phyloP scores from a whole-genome alignment of 1,284 basidiomycete genomes.

The Exsudoporus floridanus region DNA sequence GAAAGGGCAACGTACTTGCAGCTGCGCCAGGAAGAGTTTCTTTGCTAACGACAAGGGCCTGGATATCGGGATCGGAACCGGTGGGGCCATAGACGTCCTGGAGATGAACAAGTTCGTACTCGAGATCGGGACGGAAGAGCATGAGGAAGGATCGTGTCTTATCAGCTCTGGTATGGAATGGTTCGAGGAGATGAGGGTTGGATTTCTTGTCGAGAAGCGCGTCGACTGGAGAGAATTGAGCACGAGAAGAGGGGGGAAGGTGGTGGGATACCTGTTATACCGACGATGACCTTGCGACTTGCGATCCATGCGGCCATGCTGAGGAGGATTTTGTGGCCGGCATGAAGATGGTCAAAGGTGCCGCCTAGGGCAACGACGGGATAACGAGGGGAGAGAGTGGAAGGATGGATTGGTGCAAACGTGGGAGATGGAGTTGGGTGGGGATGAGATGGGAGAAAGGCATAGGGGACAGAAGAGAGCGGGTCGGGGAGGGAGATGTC shows the following conservation, averaged over 20 bases:
- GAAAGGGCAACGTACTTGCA: constrained; percentile 50
- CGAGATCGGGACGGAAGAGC: constrained; percentile 63
- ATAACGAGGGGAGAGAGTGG: constrained; percentile 31
- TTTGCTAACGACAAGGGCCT: constrained; percentile 83
- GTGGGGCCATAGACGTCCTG: constrained; percentile 88
- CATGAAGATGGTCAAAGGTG: constrained; percentile 97
- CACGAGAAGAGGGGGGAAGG: constrained; percentile 11
- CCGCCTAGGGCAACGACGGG: constrained; percentile 61
- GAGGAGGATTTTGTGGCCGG: constrained; percentile 96
- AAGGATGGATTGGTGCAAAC: background rate
- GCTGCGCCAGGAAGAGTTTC: constrained; percentile 80
- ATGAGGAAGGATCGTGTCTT: constrained; percentile 63
- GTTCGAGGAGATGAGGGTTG: constrained; percentile 70
- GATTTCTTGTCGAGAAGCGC: constrained; percentile 74
- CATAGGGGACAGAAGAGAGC: constrained; percentile 23
- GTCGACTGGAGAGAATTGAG: constrained; percentile 52
- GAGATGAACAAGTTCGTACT: constrained; percentile 69
- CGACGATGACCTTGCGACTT: constrained; percentile 79
- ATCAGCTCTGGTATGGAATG: constrained; percentile 54
- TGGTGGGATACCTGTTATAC: constrained; percentile 68
- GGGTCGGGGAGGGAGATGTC: constrained; percentile 24
- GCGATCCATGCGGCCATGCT: constrained; percentile 89
- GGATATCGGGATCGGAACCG: constrained; percentile 77
- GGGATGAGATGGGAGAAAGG: constrained; percentile 37
- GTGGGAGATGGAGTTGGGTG: background rate